phyloP scores from a whole-genome alignment of 192 early-diverging fungal species.

The Coemansia biformis region DNA sequence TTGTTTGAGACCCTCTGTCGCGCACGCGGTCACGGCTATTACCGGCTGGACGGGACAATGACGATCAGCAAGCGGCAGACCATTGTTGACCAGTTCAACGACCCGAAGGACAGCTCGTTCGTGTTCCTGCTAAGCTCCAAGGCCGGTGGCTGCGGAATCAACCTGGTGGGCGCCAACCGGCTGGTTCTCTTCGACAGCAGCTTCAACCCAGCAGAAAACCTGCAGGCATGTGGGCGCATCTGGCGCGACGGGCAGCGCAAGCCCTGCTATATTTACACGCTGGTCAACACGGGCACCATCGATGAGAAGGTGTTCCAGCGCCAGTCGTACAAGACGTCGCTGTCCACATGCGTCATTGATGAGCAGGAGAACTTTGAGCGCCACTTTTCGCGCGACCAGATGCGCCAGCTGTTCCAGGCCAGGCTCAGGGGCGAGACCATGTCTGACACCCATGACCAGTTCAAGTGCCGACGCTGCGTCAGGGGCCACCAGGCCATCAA shows the following conservation, averaged over 20 bases:
- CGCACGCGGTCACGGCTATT: conserved; percentile 62
- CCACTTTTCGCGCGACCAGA: conserved; percentile 86
- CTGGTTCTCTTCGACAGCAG: conserved; percentile 89
- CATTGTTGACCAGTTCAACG: conserved; percentile 94
- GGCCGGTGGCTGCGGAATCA: conserved; percentile 97
- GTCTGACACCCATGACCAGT: conserved; percentile 95
- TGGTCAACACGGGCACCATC: conserved; percentile 95
- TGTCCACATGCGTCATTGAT: conserved; percentile 92
- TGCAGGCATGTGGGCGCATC: conserved; percentile 84
- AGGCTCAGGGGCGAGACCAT: conserved; percentile 54
- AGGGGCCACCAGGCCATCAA: conserved; percentile 70
- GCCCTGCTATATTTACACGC: conserved; percentile 93
- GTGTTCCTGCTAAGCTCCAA: conserved; percentile 95
- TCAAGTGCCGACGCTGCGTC: conserved; percentile 90
- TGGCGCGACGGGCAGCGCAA: conserved; percentile 86
- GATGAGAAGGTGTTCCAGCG: conserved; percentile 99
- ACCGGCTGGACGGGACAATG: conserved; percentile 92
- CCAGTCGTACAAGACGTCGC: conserved; percentile 76
- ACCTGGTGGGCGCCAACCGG: conserved; percentile 96
- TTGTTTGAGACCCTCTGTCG: conserved; percentile 86
- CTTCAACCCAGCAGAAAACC: conserved; percentile 93
- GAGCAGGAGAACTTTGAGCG: conserved; percentile 88
- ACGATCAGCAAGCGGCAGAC: conserved; percentile 87
- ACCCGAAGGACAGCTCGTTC: conserved; percentile 80
- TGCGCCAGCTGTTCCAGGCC: conserved; percentile 84